phyloP scores from a whole-genome alignment of 768 basidiomycete species.

The Phylloporus sp. region DNA sequence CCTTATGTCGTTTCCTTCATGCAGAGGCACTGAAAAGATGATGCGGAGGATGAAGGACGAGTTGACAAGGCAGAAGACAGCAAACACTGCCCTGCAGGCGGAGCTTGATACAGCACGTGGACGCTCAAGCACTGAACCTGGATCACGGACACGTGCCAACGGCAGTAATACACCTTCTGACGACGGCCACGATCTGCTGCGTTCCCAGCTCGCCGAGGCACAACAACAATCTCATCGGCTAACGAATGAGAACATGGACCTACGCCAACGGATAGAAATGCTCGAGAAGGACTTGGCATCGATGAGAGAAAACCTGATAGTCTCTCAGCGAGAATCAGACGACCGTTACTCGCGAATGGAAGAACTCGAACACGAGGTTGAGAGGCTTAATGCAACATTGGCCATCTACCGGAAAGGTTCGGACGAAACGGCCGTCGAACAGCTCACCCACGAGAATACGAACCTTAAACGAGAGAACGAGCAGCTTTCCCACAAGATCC shows the following conservation, averaged over 20 bases:
- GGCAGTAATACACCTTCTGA: conserved; percentile 80
- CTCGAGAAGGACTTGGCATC: conserved; percentile 72
- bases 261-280: conserved; percentile 64
- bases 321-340: conserved; percentile 73
- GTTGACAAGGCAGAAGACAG: conserved; percentile 80
- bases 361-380: conserved; percentile 77
- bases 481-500: conserved; percentile 88
- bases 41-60: conserved; percentile 96
- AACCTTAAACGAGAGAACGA: conserved; percentile 80
- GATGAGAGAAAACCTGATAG: conserved; percentile 63
- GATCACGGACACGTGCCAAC: conserved; percentile 52
- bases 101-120: conserved; percentile 73
- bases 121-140: conserved; percentile 49
- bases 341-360: conserved; percentile 71
- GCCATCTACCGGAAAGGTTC: conserved; percentile 69
- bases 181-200: conserved; percentile 59
- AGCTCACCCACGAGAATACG: conserved; percentile 77
- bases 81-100: conserved; percentile 74
- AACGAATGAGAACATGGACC: conserved; percentile 68
- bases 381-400: conserved; percentile 67
- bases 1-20: conserved; percentile 15
- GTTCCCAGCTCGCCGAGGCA: conserved; percentile 67
- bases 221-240: conserved; percentile 73
- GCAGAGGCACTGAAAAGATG: conserved; percentile 95
- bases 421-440: conserved; percentile 74